Conservation (phyloP, 768 basidiomycete species). For the Rhizopogon sp. region DNA sequence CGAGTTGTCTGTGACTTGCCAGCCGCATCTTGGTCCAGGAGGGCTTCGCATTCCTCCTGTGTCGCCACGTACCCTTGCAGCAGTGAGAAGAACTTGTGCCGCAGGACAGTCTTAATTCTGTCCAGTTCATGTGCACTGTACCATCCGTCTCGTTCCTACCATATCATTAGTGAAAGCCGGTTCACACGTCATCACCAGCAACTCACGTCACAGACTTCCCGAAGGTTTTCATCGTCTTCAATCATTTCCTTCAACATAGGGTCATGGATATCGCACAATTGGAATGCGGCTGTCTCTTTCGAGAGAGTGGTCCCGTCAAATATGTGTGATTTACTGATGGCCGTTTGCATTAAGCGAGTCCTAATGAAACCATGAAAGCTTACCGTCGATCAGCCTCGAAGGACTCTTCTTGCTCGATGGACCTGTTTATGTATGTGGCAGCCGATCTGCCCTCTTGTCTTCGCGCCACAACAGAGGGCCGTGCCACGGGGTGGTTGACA, state of each 20-base stretch:
- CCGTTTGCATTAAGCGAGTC: background rate
- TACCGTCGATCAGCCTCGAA: slow-evolving; percentile 28
- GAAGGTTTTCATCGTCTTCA: slow-evolving; percentile 60
- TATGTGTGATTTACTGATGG: slow-evolving; percentile 62
- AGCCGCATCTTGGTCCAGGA: slow-evolving; percentile 39
- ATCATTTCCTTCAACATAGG: slow-evolving; percentile 81
- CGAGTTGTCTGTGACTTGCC: slow-evolving; percentile 34
- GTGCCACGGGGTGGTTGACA: slow-evolving; percentile 72
- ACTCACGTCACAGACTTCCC: slow-evolving; percentile 73
- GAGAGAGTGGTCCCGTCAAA: slow-evolving; percentile 83
- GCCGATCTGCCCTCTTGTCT: slow-evolving; percentile 42
- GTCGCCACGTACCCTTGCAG: slow-evolving; percentile 68
- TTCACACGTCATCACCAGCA: no score
- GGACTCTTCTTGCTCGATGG: slow-evolving; percentile 29
- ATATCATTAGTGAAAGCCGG: background rate
- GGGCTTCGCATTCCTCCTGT: slow-evolving; percentile 65
- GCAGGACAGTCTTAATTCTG: slow-evolving; percentile 77
- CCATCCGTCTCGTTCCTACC: slow-evolving; percentile 85
- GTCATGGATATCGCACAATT: slow-evolving; percentile 89
- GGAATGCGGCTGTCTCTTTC: slow-evolving; percentile 89
- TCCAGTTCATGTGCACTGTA: slow-evolving; percentile 73
- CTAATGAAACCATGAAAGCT: background rate
- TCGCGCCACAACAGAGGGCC: slow-evolving; percentile 71
- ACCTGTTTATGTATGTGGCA: slow-evolving; percentile 21
- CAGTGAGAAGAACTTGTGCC: slow-evolving; percentile 81